phyloP scores from a whole-genome alignment of 1,284 basidiomycete genomes.

The Cryptococcus sp. region DNA sequence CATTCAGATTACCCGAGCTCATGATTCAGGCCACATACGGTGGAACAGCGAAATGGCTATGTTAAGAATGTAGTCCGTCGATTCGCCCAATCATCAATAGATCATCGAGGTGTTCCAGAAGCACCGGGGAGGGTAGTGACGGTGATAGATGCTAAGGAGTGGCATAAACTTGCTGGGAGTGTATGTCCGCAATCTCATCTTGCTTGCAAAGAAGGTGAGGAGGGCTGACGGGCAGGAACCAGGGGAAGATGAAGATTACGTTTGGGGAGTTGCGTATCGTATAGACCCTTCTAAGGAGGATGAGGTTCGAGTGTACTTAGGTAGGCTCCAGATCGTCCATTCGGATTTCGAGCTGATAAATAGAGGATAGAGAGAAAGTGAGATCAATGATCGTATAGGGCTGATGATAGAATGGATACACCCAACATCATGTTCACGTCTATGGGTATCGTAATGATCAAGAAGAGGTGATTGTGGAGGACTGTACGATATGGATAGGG shows the following conservation, averaged over 20 bases:
- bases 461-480: neutral
- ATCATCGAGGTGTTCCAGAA: conserved; percentile 44
- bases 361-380: conserved; percentile 40
- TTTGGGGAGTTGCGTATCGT: conserved; percentile 42
- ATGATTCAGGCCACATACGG: conserved; percentile 30
- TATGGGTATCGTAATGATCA: conserved; percentile 6
- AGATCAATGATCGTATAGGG: neutral
- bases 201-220: too few relatives aligned
- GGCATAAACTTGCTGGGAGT: conserved; percentile 29
- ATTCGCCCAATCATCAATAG: conserved; percentile 45
- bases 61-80: conserved; percentile 41
- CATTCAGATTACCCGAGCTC: neutral
- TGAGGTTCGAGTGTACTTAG: conserved; percentile 37
- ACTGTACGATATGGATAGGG: neutral
- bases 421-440: conserved; percentile 32
- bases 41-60: conserved; percentile 39
- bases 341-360: conserved; percentile 5
- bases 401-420: conserved; percentile 35
- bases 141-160: conserved; percentile 38
- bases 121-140: conserved; percentile 43
- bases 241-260: conserved; percentile 28
- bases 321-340: conserved; percentile 16
- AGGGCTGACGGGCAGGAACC: conserved; percentile 1
- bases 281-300: conserved; percentile 36
- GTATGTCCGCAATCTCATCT: too few relatives aligned